phyloP scores from a whole-genome alignment of 176 grass and related monocot species.

The Bolboschoenus planiculmis region DNA sequence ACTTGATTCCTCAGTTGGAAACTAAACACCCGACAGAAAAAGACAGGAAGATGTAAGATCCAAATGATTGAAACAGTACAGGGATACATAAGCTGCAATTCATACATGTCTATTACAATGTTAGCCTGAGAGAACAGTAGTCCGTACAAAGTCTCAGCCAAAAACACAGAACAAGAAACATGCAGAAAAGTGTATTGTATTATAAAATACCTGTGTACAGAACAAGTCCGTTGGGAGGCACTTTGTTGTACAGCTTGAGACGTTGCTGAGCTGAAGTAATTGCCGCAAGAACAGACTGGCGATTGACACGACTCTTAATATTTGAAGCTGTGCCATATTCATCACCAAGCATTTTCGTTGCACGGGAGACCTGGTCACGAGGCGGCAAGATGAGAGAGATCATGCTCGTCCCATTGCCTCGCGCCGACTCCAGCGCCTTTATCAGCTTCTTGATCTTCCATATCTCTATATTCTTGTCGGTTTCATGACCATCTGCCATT shows the following conservation, averaged over 20 bases:
- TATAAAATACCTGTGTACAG: constrained; percentile 30
- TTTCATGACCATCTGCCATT: constrained; percentile 42
- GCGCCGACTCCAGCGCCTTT: constrained; percentile 34
- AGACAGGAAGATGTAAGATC: background rate
- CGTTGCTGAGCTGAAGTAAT: constrained; percentile 44
- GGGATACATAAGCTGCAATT: background rate
- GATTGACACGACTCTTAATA: constrained; percentile 43
- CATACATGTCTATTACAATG: background rate
- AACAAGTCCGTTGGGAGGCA: constrained; percentile 44
- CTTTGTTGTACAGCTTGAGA: constrained; percentile 40
- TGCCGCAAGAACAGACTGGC: constrained; percentile 37
- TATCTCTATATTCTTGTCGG: constrained; percentile 42
- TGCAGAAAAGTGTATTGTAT: background rate
- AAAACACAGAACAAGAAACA: background rate
- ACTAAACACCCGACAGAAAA: background rate
- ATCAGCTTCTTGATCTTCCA: constrained; percentile 47
- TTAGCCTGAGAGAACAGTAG: background rate
- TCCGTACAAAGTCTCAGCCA: background rate
- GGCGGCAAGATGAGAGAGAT: constrained; percentile 42
- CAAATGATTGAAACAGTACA: background rate
- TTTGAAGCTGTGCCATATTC: constrained; percentile 48
- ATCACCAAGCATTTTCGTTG: constrained; percentile 38
- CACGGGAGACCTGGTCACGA: constrained; percentile 33
- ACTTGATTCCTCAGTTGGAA: background rate
- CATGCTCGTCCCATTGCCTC: constrained; percentile 36